These are phyloP conservation scores for Asterochloris erici DNA, from an alignment of 139 green algal genomes.

Conservation along the genomic window DNA sequence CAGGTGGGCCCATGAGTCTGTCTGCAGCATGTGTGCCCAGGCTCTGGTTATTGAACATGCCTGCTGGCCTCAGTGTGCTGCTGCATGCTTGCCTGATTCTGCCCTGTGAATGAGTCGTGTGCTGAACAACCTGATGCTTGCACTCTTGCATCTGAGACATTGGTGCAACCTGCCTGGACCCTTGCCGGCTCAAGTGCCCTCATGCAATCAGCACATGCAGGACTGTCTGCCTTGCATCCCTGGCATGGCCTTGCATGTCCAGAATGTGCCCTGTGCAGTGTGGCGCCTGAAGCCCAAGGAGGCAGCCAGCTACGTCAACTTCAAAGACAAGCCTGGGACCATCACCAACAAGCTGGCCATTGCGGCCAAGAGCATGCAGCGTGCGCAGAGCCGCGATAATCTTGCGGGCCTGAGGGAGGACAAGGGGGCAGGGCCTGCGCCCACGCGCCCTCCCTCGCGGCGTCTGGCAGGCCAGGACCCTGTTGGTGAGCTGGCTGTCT, in stretches of 20 bases:
- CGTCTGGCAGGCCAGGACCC: too few relatives aligned
- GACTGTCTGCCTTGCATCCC: neutral
- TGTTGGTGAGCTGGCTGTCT: too few relatives aligned
- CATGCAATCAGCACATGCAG: neutral
- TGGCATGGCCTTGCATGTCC: constrained; percentile 32
- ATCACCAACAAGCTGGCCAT: constrained; percentile 7
- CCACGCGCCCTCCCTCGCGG: too few relatives aligned
- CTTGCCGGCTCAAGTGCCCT: neutral
- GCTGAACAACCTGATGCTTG: too few relatives aligned
- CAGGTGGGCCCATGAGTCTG: neutral
- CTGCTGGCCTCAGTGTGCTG: neutral
- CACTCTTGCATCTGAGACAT: too few relatives aligned
- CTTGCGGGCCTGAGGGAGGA: too few relatives aligned
- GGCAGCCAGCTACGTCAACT: constrained; percentile 65
- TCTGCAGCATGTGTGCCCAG: neutral
- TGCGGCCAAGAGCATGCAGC: constrained; percentile 8
- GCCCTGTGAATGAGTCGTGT: neutral
- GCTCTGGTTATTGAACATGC: neutral
- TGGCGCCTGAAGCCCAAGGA: constrained; percentile 70
- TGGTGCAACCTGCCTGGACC: too few relatives aligned
- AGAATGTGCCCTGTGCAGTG: constrained; percentile 26
- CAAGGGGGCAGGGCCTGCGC: too few relatives aligned
- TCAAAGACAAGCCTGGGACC: constrained; percentile 48
- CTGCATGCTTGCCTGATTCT: neutral
- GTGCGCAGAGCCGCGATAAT: neutral